Percentiles rank a stretch among this genome's conserved stretches.
phyloP scores from a whole-genome alignment of 345 rosid genomes.

The Clarkia xantiana region DNA sequence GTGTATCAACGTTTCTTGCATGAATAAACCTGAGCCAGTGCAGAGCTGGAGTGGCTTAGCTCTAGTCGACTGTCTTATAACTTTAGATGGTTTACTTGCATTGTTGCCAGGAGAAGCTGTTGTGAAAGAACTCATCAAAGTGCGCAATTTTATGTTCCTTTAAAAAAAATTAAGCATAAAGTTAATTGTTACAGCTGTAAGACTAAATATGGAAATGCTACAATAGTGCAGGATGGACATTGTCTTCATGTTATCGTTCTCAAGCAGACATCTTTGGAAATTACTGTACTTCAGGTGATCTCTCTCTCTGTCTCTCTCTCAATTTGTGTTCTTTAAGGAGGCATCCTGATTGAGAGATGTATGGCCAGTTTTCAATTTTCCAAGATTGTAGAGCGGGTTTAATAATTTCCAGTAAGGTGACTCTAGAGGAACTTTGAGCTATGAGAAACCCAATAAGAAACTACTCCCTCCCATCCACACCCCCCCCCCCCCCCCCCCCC shows the following conservation, averaged over 20 bases:
- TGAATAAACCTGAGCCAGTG: slow-evolving; percentile 69
- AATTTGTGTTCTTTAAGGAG: too few species aligned
- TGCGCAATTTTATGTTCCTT: slow-evolving; percentile 19
- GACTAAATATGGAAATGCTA: slow-evolving; percentile 10
- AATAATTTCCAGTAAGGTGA: too few species aligned
- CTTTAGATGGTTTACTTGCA: slow-evolving; percentile 63
- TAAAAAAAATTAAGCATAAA: background rate
- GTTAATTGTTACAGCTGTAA: background rate
- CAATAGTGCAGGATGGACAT: slow-evolving; percentile 43
- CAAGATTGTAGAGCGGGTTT: too few species aligned
- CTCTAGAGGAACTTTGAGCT: too few species aligned
- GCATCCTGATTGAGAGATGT: too few species aligned
- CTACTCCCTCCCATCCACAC: too few species aligned
- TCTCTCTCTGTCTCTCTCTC: slow-evolving; percentile 6
- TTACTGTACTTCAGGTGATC: slow-evolving; percentile 66
- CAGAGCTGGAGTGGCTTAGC: slow-evolving; percentile 83
- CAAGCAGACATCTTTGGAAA: slow-evolving; percentile 53
- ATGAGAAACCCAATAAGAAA: too few species aligned
- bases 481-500: too few species aligned
- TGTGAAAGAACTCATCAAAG: slow-evolving; percentile 67
- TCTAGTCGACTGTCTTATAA: slow-evolving; percentile 58
- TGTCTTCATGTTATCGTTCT: slow-evolving; percentile 58
- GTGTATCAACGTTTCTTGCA: slow-evolving; percentile 40
- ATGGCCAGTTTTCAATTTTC: too few species aligned
- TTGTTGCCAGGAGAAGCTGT: slow-evolving; percentile 54